Percentiles rank a stretch among this genome's conserved stretches.
Conservation (phyloP, 257 asterid genomes). For the Primulina tabacum region DNA sequence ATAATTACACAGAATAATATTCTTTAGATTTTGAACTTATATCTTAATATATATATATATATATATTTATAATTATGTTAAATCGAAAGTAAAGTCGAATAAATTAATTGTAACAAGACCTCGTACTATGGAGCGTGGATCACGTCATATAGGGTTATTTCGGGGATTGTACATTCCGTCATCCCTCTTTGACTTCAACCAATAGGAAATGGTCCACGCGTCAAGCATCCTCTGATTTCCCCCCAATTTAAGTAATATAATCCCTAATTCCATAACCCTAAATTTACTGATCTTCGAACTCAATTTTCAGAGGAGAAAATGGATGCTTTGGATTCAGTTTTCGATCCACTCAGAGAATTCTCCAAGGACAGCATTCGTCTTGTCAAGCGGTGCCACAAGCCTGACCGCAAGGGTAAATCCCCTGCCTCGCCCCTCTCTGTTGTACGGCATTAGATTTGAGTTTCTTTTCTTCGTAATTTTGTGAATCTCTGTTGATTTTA, state of each 20-base stretch:
- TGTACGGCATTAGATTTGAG: neutral
- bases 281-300: neutral
- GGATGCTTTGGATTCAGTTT: slow-evolving; percentile 55
- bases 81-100: too few relatives aligned
- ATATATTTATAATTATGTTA: too few relatives aligned
- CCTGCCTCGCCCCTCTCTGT: neutral
- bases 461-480: slow-evolving; percentile 1
- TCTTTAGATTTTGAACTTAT: too few relatives aligned
- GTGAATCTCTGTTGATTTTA: neutral
- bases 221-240: neutral
- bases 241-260: neutral
- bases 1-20: too few relatives aligned
- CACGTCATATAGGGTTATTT: slow-evolving; percentile 10
- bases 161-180: slow-evolving; percentile 32
- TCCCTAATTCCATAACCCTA: neutral
- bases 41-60: too few relatives aligned
- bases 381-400: slow-evolving; percentile 66
- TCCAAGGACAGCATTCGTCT: slow-evolving; percentile 60
- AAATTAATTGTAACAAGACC: too few relatives aligned
- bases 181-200: neutral
- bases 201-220: neutral
- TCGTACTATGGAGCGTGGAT: too few relatives aligned
- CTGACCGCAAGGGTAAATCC: slow-evolving; percentile 57
- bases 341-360: slow-evolving; percentile 60
- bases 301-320: neutral